Evolutionary conservation across 192 early-diverging fungal genomes (phyloP).

Genomic region (Backusella circina): DNA sequence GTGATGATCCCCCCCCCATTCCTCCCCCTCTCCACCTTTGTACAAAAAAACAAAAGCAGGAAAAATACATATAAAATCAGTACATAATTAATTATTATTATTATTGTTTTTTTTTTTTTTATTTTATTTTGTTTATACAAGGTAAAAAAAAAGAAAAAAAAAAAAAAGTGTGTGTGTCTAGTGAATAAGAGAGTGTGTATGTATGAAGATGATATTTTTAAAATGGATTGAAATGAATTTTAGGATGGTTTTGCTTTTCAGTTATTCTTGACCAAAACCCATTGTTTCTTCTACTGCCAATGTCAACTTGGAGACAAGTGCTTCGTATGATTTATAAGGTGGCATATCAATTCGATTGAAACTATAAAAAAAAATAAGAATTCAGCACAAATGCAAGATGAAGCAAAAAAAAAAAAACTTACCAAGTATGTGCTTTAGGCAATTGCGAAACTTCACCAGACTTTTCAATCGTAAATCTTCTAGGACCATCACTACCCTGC

Average conservation of each 20-base stretch:
- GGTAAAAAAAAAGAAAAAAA: not conserved
- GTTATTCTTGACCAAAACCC: conserved; percentile 85
- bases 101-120: not conserved
- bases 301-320: conserved; percentile 53
- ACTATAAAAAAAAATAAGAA: conserved; percentile 29
- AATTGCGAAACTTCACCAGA: conserved; percentile 79
- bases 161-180: not conserved
- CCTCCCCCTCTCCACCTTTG: not conserved
- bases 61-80: not conserved
- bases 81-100: not conserved
- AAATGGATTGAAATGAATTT: not conserved
- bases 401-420: conserved; percentile 19
- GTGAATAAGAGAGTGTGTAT: not conserved
- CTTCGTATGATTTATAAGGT: conserved; percentile 81
- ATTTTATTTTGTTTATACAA: not conserved
- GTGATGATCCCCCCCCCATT: not conserved
- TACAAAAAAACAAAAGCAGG: not conserved
- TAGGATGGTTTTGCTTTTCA: not conserved
- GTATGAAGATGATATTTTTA: not conserved
- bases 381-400: not conserved
- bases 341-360: conserved; percentile 98
- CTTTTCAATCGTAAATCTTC: conserved; percentile 95
- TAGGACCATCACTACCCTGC: conserved; percentile 94
- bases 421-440: conserved; percentile 95
- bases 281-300: conserved; percentile 96